Evolutionary conservation across 2,329 filamentous ascomycete genomes (phyloP).

Genomic region (Thelonectria rubi): DNA sequence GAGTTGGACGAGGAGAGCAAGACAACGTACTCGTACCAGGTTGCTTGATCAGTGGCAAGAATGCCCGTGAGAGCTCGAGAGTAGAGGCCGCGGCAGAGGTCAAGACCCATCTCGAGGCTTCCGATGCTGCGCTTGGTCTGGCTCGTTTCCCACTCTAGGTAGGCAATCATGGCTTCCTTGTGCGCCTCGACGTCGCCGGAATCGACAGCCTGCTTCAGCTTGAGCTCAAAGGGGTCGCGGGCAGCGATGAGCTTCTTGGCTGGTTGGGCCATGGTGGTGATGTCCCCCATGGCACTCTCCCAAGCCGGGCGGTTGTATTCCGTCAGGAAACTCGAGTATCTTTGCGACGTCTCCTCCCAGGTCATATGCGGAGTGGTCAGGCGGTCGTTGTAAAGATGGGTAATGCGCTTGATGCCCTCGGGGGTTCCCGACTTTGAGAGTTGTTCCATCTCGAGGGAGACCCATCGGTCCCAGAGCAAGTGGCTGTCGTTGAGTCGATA

Average conservation of each 20-base stretch:
- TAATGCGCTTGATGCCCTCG: conserved; percentile 70
- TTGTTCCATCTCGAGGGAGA: conserved; percentile 75
- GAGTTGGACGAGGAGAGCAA: conserved; percentile 67
- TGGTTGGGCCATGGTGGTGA: conserved; percentile 68
- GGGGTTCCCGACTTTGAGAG: conserved; percentile 64
- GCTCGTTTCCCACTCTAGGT: conserved; percentile 85
- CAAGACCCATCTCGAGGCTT: conserved; percentile 54
- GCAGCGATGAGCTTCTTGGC: conserved; percentile 70
- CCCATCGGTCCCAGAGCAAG: conserved; percentile 80
- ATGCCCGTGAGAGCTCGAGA: conserved; percentile 76
- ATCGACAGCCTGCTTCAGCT: conserved; percentile 66
- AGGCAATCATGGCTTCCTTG: conserved; percentile 65
- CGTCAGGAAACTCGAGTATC: conserved; percentile 78
- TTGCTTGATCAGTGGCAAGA: conserved; percentile 76
- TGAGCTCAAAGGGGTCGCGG: conserved; percentile 75
- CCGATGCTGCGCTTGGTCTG: conserved; percentile 63
- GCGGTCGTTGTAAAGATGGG: conserved; percentile 74
- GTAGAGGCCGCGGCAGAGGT: conserved; percentile 73
- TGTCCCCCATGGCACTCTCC: conserved; percentile 76
- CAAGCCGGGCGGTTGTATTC: conserved; percentile 75
- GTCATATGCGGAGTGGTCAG: conserved; percentile 76
- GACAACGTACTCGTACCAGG: conserved; percentile 87
- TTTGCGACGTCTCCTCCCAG: conserved; percentile 79
- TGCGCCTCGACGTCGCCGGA: conserved; percentile 65
- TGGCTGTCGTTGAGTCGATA: conserved; percentile 82